Evolutionary conservation across 805 yeast genomes (phyloP).

Genomic region (Ogataea pilisensis): DNA sequence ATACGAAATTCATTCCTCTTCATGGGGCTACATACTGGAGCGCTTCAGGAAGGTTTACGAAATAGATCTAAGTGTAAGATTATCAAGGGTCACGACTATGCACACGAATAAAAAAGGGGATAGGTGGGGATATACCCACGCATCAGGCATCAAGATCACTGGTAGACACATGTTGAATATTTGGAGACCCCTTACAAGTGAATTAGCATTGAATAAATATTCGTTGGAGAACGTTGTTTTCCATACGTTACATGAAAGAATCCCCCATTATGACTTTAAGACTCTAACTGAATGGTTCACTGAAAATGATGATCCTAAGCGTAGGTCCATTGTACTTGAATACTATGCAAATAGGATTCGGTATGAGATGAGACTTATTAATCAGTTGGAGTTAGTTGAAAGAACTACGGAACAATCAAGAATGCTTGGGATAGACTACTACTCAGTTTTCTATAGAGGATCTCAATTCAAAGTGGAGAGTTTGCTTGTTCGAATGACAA

Average conservation of each 20-base stretch:
- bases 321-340: constrained; percentile 34
- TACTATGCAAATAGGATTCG: constrained; percentile 46
- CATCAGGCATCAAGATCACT: constrained; percentile 60
- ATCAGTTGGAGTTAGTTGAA: constrained; percentile 60
- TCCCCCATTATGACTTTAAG: constrained; percentile 57
- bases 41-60: constrained; percentile 45
- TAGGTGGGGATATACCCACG: constrained; percentile 78
- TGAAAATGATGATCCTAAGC: constrained; percentile 11
- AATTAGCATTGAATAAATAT: constrained; percentile 60
- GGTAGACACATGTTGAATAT: constrained; percentile 85
- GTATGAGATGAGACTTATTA: constrained; percentile 44
- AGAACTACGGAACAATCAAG: constrained; percentile 80
- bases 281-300: constrained; percentile 47
- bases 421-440: constrained; percentile 83
- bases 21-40: constrained; percentile 90
- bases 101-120: constrained; percentile 55
- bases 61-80: constrained; percentile 49
- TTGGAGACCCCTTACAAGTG: constrained; percentile 73
- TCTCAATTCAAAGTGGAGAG: constrained; percentile 95
- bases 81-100: constrained; percentile 55
- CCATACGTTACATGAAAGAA: constrained; percentile 59
- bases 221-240: constrained; percentile 73
- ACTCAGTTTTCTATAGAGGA: constrained; percentile 83
- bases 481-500: constrained; percentile 66
- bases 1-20: constrained; percentile 69